Conservation (phyloP, 176 grass and related monocot genomes). For the Carex kokanica region DNA sequence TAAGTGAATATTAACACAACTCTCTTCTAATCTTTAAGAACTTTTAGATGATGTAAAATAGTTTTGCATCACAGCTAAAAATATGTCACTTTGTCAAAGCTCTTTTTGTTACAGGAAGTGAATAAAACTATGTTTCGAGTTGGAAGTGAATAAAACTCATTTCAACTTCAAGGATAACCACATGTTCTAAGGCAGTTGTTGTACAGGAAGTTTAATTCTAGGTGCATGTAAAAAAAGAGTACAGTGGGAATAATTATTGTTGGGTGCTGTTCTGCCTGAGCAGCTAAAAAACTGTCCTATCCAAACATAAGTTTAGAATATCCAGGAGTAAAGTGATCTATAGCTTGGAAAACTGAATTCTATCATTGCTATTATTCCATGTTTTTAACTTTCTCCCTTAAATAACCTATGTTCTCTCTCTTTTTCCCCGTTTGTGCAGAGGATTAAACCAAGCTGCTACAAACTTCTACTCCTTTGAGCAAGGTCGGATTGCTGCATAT, state of each 20-base stretch:
- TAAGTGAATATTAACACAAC: conserved; percentile 39
- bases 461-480: conserved; percentile 98
- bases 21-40: background rate
- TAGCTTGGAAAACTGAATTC: background rate
- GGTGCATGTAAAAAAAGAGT: background rate
- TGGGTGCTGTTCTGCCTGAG: background rate
- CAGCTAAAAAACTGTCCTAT: background rate
- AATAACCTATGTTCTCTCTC: conserved; percentile 22
- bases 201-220: background rate
- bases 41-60: conserved; percentile 1
- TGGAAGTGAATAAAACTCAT: background rate
- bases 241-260: background rate
- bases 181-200: background rate
- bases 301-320: background rate
- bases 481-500: conserved; percentile 96
- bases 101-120: background rate
- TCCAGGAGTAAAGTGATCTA: background rate
- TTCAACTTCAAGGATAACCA: background rate
- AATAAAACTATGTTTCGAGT: background rate
- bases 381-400: conserved; percentile 23
- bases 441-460: conserved; percentile 98
- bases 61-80: background rate
- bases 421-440: conserved; percentile 36
- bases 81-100: background rate
- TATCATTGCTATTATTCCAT: background rate